Evolutionary conservation across 176 grass and related monocot genomes (phyloP).

Genomic region (Oryza brachyantha): DNA sequence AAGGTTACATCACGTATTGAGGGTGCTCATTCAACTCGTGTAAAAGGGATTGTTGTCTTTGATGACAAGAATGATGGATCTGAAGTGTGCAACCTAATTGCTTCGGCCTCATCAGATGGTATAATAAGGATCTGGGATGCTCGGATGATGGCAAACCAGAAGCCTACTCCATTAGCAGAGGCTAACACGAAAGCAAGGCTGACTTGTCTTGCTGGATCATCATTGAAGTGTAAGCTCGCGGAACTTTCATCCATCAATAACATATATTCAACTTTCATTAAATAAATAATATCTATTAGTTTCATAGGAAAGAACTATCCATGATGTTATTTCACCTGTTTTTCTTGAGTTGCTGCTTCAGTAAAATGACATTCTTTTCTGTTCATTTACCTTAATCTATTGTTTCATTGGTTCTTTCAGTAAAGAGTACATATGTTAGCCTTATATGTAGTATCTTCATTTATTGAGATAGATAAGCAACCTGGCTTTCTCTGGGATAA

Average conservation of each 20-base stretch:
- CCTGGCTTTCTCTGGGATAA: background rate
- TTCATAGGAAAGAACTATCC: background rate
- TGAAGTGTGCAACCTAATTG: constrained; percentile 52
- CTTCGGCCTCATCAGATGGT: constrained; percentile 92
- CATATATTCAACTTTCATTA: background rate
- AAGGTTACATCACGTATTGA: constrained; percentile 67
- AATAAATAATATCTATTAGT: background rate
- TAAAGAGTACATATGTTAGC: no score
- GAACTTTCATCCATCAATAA: background rate
- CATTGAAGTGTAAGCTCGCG: constrained; percentile 70
- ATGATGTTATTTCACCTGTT: background rate
- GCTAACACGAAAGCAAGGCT: constrained; percentile 85
- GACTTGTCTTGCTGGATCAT: constrained; percentile 86
- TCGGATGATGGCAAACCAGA: constrained; percentile 54
- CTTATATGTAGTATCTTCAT: background rate
- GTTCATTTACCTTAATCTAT: background rate
- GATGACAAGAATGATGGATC: constrained; percentile 38
- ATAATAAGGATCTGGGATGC: constrained; percentile 85
- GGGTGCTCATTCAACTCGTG: constrained; percentile 69
- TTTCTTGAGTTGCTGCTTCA: background rate
- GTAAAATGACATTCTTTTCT: background rate
- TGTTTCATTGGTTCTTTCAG: no score
- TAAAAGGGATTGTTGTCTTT: constrained; percentile 77
- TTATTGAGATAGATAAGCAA: background rate
- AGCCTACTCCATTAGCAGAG: constrained; percentile 70